Base-by-base conservation (phyloP, 192 early-diverging fungal genomes). In the Phlyctochytrium bullatum region DNA sequence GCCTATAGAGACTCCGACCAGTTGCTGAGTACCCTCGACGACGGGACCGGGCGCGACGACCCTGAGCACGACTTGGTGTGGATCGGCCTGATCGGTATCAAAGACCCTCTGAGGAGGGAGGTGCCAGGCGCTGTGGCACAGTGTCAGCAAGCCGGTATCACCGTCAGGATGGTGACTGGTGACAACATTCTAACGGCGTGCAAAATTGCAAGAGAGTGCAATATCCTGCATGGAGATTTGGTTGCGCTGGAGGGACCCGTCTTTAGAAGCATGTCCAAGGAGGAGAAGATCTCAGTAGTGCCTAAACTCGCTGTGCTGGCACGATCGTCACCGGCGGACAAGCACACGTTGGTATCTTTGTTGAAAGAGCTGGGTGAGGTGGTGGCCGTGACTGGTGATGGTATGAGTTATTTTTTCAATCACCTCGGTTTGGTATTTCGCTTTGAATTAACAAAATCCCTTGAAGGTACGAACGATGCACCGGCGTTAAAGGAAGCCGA, bases 181-280 rank as follows among this genome's bases (percentile, higher is more conserved):
- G 84, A 86, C 73, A 86, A 86, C 61, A 77, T 86, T 47, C 70
- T 86, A 3, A 86, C 84, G 28, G 84, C 84, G 40, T 76, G 74
- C 57, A 86, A 86, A 63, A 86, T 86, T 65, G 82, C 84, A 1
- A 65, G 77, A 29, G 84, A 86, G 64, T 83, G 75, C 61, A 70
- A 72, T 31, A 86, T 86, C 66, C 72, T 86, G 68, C 74, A 67
- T 57, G 76, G 73, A 3, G 80, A 83, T 53, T 78, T 80, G 1
- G 71, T 86, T 51, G 82, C 85, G 24, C 60, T 86, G 53, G 85
- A 86, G 69, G 85, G 85, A 0, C 85, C 85, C 17, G 75, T 78
- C 1, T 86, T 86, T 50, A 36, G 85, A n/a, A 71, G 71, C 50
- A 76, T 86, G 75, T 65, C 73, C 0, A 61, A 73, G 24, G 75